phyloP scores from a whole-genome alignment of 2,329 filamentous ascomycete genomes.

The Alternaria dauci region DNA sequence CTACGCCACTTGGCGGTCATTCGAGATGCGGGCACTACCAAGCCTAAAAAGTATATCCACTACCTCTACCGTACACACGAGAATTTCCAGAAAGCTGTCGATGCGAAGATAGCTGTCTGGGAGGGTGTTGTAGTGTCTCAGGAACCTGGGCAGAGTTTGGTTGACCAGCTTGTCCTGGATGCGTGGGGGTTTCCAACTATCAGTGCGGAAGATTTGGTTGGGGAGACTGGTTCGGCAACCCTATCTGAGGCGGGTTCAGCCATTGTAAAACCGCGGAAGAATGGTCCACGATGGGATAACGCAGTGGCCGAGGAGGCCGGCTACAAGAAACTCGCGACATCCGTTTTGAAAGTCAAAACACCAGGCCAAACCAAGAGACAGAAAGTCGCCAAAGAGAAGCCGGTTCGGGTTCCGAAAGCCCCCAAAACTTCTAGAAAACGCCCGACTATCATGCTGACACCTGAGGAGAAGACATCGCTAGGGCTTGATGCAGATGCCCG shows the following conservation, averaged over 20 bases:
- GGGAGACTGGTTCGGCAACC: slow-evolving; percentile 34
- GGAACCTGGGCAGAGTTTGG: slow-evolving; percentile 24
- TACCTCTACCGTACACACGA: slow-evolving; percentile 64
- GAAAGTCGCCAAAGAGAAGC: slow-evolving; percentile 9
- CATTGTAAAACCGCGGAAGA: slow-evolving; percentile 27
- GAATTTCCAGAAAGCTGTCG: slow-evolving; percentile 63
- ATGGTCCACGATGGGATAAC: slow-evolving; percentile 39
- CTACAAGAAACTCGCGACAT: slow-evolving; percentile 26
- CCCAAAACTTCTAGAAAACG: slow-evolving; percentile 1
- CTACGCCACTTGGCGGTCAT: slow-evolving; percentile 66
- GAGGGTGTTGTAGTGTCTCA: slow-evolving; percentile 56
- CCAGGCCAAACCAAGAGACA: slow-evolving; percentile 3
- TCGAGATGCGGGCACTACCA: slow-evolving; percentile 60
- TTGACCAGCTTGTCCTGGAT: slow-evolving; percentile 23
- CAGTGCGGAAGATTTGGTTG: slow-evolving; percentile 30
- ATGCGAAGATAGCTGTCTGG: slow-evolving; percentile 60
- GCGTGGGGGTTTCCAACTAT: slow-evolving; percentile 42
- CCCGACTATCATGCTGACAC: slow-evolving; percentile 28
- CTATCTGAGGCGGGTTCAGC: slow-evolving; percentile 35
- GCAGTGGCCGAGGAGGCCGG: slow-evolving; percentile 33
- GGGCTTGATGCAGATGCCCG: slow-evolving; percentile 38
- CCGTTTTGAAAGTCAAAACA: slow-evolving; percentile 10
- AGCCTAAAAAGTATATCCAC: slow-evolving; percentile 54
- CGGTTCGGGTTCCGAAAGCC: slow-evolving; percentile 2
- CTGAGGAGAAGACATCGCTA: slow-evolving; percentile 34